phyloP scores from a whole-genome alignment of 345 rosid species.

The Dipteronia dyeriana region DNA sequence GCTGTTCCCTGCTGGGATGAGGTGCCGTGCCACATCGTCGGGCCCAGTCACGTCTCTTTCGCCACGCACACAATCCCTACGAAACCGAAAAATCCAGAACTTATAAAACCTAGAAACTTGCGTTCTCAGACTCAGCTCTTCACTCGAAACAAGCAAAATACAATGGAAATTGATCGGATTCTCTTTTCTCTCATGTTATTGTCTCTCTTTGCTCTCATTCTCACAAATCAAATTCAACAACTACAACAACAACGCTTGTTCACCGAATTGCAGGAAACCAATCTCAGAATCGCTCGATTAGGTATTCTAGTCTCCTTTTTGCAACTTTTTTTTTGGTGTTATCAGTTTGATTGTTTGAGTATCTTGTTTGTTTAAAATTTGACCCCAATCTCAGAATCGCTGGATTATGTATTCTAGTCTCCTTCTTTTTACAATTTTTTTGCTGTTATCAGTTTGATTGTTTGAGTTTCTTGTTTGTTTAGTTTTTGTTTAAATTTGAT shows the following conservation, averaged over 20 bases:
- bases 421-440: background rate
- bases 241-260: conserved; percentile 19
- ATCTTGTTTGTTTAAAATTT: background rate
- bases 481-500: background rate
- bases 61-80: background rate
- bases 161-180: conserved; percentile 27
- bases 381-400: conserved; percentile 52
- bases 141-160: background rate
- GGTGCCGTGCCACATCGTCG: no score
- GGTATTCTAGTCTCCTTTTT: conserved; percentile 27
- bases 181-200: conserved; percentile 37
- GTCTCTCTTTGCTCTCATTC: conserved; percentile 27
- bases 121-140: background rate
- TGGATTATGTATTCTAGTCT: conserved; percentile 41
- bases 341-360: background rate
- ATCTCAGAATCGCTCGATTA: conserved; percentile 51
- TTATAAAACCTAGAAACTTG: background rate
- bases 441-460: background rate
- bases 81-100: background rate
- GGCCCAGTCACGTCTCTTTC: background rate
- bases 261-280: conserved; percentile 46
- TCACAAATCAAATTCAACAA: conserved; percentile 28
- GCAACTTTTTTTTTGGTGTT: no score
- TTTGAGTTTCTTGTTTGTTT: background rate
- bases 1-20: no score